Conservation (phyloP, 306 rosid genomes). For the Abrus pulchellus region DNA sequence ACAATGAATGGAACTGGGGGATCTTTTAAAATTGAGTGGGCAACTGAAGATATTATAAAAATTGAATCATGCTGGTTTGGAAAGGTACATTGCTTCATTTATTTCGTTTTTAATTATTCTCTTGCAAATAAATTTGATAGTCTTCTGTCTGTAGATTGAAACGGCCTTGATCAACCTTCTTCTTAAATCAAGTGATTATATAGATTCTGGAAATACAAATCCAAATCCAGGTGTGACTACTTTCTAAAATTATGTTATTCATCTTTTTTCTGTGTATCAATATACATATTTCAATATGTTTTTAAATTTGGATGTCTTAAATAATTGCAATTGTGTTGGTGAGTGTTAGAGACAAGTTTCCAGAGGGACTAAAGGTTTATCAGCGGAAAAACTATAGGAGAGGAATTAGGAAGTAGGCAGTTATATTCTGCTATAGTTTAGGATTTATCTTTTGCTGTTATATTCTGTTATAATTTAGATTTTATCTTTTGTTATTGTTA, state of each 20-base stretch:
- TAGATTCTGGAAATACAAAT: conserved; percentile 55
- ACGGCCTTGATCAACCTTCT: conserved; percentile 60
- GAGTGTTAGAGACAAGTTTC: too few relatives aligned
- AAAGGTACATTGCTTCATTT: conserved; percentile 51
- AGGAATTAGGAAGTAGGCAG: too few relatives aligned
- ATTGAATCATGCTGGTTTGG: conserved; percentile 67
- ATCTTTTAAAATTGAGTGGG: conserved; percentile 61
- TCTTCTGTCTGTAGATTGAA: conserved; percentile 64
- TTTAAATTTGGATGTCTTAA: neutral
- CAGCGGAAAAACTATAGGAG: too few relatives aligned
- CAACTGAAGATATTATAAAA: conserved; percentile 53
- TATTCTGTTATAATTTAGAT: too few relatives aligned
- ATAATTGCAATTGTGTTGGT: conserved; percentile 16
- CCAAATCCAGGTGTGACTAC: conserved; percentile 64
- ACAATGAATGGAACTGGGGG: conserved; percentile 49
- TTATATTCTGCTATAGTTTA: too few relatives aligned
- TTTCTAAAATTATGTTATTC: conserved; percentile 15
- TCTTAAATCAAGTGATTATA: conserved; percentile 55
- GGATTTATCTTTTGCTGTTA: too few relatives aligned
- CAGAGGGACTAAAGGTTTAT: too few relatives aligned
- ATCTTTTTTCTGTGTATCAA: neutral
- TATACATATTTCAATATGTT: neutral
- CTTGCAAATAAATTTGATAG: conserved; percentile 39
- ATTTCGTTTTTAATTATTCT: conserved; percentile 13
- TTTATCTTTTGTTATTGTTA: too few relatives aligned